Evolutionary conservation across 768 basidiomycete genomes (phyloP), one percentile per base, ranked within the genome.

Genomic region (Ramaria rubella): DNA sequence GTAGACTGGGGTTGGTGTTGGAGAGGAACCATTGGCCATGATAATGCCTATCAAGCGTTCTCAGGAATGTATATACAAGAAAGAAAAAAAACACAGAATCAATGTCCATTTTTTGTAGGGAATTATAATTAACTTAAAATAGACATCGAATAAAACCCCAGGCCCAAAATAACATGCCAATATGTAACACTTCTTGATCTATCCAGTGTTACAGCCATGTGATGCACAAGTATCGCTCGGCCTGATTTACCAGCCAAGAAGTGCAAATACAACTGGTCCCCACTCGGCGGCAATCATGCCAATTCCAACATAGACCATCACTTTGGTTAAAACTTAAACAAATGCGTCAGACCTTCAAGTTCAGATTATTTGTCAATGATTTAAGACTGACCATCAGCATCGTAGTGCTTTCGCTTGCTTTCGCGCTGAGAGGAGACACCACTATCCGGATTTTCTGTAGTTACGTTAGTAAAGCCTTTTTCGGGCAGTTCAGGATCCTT

Each of bases 281-380:
- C 74, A 68, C 61, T 86, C 82, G 14, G 73, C 69, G 2, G 85
- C 80, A 11, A 94, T 65, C 12, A 87, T 69, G 0, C 81, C 91
- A 58, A 98, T 95, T 0, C 94, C 94, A 50, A 80, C 77, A 67
- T 97, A 95, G 4, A 94, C 93, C 43, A 91, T 82, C 12, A 94
- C 83, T 73, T 94, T 94, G 26, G 92, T 94, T 59, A 94, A 69
- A 7, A 94, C 91, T 92, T 49, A 43, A 34, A 49, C 31, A 30
- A 34, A 33, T 51, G 29, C 14, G 33, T 59, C 44, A 61, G 33
- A 24, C 38, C n/a, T 31, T 15, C 31, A 8, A 38, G 12, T 30
- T 31, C 33, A 65, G 52, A 42, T 17, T n/a, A n/a, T n/a, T n/a
- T n/a, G n/a, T n/a, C n/a, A 42, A 42, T 12, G 17, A 12, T 19